Evolutionary conservation across 805 yeast species (phyloP), one percentile per base, ranked within the genome.

Genomic region (Sugiyamaella marilandica): DNA sequence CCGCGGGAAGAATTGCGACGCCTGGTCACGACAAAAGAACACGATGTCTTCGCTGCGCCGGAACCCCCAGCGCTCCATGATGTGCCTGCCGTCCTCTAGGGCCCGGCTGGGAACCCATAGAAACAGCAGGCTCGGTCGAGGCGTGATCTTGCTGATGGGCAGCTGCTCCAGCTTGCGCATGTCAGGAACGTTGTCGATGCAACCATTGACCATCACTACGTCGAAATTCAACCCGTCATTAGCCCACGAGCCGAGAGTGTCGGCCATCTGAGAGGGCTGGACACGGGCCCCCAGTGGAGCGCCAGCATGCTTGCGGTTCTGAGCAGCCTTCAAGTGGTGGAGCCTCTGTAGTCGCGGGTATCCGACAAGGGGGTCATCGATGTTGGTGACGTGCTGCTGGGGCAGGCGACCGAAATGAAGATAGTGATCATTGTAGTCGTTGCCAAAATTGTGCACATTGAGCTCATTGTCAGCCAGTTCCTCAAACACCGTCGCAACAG

Each of bases 21-120:
- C 67, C 54, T 77, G 77, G 56, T 82, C 81, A n/a, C 80, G 75
- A 1, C 92, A 88, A 11, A 88, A 80, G 64, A 86, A 91, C 0
- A 89, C 88, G 52, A 92, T 73, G 63, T 92, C 97, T 66, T 91
- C 97, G 13, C 94, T 85, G 64, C 96, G 78, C 63, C 98, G 78
- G 63, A 89, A 91, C 52, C 85, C 78, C 82, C 83, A 70, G 9
- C 55, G 71, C 5, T 68, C 70, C 59, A 78, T 41, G 60, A 80
- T 60, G 72, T 77, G 55, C 64, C 80, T 65, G 81, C 76, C 63
- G 80, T 69, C 52, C 70, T 76, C 35, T 81, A 89, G 82, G 62
- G 85, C 81, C 52, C 81, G 79, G 5, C 88, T 81, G 9, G 94
- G 83, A 0, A 95, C 86, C 97, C 97, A 91, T 50, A 91, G 78